Conservation (phyloP, 805 yeast species). For the Ogataea corticis region DNA sequence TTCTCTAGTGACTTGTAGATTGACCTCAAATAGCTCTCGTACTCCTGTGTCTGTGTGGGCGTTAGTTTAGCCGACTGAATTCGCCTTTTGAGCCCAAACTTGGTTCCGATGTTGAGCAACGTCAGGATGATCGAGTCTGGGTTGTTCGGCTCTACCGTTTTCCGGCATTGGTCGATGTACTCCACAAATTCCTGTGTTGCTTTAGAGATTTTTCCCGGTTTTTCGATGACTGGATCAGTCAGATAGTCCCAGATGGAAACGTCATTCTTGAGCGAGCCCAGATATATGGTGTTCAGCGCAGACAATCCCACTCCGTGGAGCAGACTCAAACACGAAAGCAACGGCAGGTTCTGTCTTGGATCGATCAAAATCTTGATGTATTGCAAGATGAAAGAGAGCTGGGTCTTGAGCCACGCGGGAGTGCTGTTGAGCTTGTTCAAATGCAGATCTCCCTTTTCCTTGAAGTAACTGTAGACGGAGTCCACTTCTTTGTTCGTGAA, state of each 20-base stretch:
- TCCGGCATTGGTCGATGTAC: conserved; percentile 22
- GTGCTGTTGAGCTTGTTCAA: conserved; percentile 44
- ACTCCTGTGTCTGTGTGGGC: conserved; percentile 23
- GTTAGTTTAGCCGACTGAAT: conserved; percentile 14
- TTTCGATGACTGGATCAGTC: conserved; percentile 9
- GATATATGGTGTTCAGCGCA: conserved; percentile 20
- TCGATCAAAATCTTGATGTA: conserved; percentile 44
- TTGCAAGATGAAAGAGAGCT: conserved; percentile 47
- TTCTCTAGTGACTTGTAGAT: conserved; percentile 36
- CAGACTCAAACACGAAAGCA: conserved; percentile 27
- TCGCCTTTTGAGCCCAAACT: conserved; percentile 39
- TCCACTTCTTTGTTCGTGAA: conserved; percentile 53
- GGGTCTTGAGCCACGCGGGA: conserved; percentile 53
- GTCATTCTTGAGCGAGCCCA: conserved; percentile 20
- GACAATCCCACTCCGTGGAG: conserved; percentile 26
- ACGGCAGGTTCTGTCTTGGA: conserved; percentile 29
- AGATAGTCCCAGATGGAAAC: conserved; percentile 27
- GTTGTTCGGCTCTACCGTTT: conserved; percentile 29
- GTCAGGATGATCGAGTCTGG: conserved; percentile 39
- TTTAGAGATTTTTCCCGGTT: conserved; percentile 9
- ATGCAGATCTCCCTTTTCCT: conserved; percentile 40
- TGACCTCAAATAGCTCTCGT: conserved; percentile 35
- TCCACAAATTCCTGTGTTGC: conserved; percentile 14
- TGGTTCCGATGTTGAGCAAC: conserved; percentile 34
- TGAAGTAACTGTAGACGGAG: conserved; percentile 39